Base-by-base conservation (phyloP, 768 basidiomycete species). In the Boletus insuetus region DNA sequence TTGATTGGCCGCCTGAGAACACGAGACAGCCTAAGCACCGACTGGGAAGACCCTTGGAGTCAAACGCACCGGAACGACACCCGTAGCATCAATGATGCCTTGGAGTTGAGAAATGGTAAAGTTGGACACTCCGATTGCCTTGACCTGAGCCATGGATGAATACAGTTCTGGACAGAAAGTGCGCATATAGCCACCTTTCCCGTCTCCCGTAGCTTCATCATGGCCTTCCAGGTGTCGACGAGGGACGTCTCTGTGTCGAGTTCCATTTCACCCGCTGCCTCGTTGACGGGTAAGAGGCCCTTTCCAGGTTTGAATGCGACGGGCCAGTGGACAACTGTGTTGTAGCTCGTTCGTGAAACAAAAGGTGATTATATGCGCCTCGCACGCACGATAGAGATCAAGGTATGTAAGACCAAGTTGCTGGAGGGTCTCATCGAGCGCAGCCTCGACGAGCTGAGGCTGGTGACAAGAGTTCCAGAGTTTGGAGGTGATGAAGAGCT, bases 181-280 rank as follows among this genome's bases (percentile, higher is more conserved):
- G 35, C 34, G 46, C 53, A 58, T 55, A 55, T n/a, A 61, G 50
- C 4, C n/a, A 84, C 87, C 79, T 93, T 94, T 56, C 77, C 77
- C 0, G 82, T 81, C 66, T 85, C 82, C 14, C 78, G 82, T 12
- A 94, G 80, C 39, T 76, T 77, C 59, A 89, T 77, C 82, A 94
- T 79, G 14, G 88, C 89, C 62, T 83, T 86, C 90, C 91, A 92
- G 35, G 91, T 93, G 13, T 91, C 89, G 31, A 83, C 82, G n/a
- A 92, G 73, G 13, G 79, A 78, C 1, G 81, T 80, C 49, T 81
- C 64, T 0, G 68, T 69, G 63, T 91, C 89, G 38, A 90, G 75
- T 26, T 77, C 79, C 42, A 75, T 66, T 59, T 82, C 74, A n/a
- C 72, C 76, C 19, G 69, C 62, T 35, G 79, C 67, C 56, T 47